Percentiles rank a stretch among this genome's conserved stretches.
Conservation (phyloP, 2,329 filamentous ascomycete species). For the Colletotrichum acutatum region DNA sequence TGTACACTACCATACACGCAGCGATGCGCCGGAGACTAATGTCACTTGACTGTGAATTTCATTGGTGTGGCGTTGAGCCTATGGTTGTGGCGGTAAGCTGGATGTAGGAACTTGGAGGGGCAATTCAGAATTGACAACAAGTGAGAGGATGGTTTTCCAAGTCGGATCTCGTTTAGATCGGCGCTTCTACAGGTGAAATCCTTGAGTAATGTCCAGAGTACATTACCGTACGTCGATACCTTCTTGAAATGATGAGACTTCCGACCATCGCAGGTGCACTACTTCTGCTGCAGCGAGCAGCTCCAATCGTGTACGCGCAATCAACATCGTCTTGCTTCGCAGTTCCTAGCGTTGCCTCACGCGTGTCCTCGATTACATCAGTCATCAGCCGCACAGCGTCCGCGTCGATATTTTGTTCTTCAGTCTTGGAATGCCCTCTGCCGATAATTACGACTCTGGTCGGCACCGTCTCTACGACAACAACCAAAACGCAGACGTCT, state of each 20-base stretch:
- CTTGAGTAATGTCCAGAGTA: too few relatives aligned
- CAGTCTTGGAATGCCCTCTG: not conserved
- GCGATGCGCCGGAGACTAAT: not conserved
- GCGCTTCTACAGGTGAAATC: not conserved
- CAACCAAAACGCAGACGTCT: not conserved
- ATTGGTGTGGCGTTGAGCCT: not conserved
- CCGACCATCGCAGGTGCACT: not conserved
- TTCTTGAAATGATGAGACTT: too few relatives aligned
- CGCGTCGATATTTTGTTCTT: constrained; percentile 1
- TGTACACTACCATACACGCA: not conserved
- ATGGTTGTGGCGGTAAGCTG: not conserved
- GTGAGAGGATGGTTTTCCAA: not conserved
- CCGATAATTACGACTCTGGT: not conserved
- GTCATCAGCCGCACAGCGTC: not conserved
- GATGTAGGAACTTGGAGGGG: not conserved
- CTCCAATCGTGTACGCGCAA: not conserved
- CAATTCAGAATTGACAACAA: not conserved
- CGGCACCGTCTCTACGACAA: not conserved
- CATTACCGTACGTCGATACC: too few relatives aligned
- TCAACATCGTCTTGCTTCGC: not conserved
- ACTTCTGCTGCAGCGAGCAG: not conserved
- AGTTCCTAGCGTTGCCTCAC: not conserved
- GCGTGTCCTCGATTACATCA: not conserved
- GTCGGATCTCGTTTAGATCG: not conserved
- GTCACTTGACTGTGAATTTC: not conserved